Percentiles rank a stretch among this genome's conserved stretches.
phyloP scores from a whole-genome alignment of 2,329 filamentous ascomycete species.

The Penicillium sp. region DNA sequence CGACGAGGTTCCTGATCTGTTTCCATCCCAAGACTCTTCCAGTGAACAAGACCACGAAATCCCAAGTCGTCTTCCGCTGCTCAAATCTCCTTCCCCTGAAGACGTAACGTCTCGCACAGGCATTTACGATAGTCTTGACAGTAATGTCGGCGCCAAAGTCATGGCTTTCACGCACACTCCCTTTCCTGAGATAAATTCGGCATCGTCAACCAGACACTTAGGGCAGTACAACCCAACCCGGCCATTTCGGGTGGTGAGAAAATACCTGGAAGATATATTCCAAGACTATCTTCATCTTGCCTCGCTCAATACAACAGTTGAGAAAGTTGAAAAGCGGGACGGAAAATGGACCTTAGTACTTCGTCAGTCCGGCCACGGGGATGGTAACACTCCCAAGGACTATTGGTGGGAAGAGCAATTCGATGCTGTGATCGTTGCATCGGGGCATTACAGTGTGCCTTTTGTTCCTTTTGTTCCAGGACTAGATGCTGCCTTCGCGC shows the following conservation, averaged over 20 bases:
- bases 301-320: slow-evolving; percentile 36
- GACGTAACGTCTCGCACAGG: slow-evolving; percentile 28
- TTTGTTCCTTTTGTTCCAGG: slow-evolving; percentile 42
- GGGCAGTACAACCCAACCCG: slow-evolving; percentile 26
- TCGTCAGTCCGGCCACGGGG: slow-evolving; percentile 19
- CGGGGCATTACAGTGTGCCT: slow-evolving; percentile 45
- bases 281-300: slow-evolving; percentile 29
- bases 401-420: slow-evolving; percentile 44
- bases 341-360: slow-evolving; percentile 34
- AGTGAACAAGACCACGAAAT: slow-evolving; percentile 1
- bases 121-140: slow-evolving; percentile 27
- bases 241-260: slow-evolving; percentile 25
- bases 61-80: slow-evolving; percentile 21
- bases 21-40: slow-evolving; percentile 12
- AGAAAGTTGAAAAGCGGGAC: slow-evolving; percentile 23
- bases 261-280: slow-evolving; percentile 28
- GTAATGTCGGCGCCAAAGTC: slow-evolving; percentile 29
- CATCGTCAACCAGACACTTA: slow-evolving; percentile 19
- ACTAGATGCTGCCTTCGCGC: slow-evolving; percentile 31
- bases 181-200: slow-evolving; percentile 27
- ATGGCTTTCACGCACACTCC: slow-evolving; percentile 33
- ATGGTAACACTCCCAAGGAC: slow-evolving; percentile 18
- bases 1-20: slow-evolving; percentile 29
- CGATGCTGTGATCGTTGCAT: slow-evolving; percentile 46
- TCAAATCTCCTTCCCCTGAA: slow-evolving; percentile 17